Percentiles rank a stretch among this genome's conserved stretches.
Evolutionary conservation across 495 filamentous ascomycete species (phyloP).

Genomic region (Xylaria cubensis): DNA sequence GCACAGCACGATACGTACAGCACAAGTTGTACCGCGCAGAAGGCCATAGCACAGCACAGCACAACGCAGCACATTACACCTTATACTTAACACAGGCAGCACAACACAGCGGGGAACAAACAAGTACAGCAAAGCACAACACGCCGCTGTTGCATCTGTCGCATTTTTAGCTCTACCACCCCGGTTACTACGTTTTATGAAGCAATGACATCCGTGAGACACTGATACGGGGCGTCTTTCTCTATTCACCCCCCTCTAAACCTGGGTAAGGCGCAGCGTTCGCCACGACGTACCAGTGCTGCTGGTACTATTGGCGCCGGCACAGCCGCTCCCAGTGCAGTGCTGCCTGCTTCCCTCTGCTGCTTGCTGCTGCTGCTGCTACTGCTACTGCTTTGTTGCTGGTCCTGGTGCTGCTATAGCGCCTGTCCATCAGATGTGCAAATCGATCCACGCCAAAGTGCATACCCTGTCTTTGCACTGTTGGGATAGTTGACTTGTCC

Average conservation of each 20-base stretch:
- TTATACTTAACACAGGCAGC: slow-evolving; percentile 27
- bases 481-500: slow-evolving; percentile 42
- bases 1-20: slow-evolving; percentile 24
- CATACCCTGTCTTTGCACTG: slow-evolving; percentile 41
- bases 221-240: slow-evolving; percentile 44
- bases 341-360: slow-evolving; percentile 25
- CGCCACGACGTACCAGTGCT: slow-evolving; percentile 28
- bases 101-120: slow-evolving; percentile 36
- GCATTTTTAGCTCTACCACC: slow-evolving; percentile 32
- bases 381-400: neutral
- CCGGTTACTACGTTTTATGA: slow-evolving; percentile 37
- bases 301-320: slow-evolving; percentile 15
- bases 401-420: slow-evolving; percentile 29
- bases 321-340: slow-evolving; percentile 7
- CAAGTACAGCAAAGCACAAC: slow-evolving; percentile 19
- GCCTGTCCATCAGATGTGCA: slow-evolving; percentile 34
- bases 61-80: slow-evolving; percentile 25
- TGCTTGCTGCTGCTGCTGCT: slow-evolving; percentile 28
- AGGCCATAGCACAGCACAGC: slow-evolving; percentile 29
- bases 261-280: slow-evolving; percentile 40
- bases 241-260: slow-evolving; percentile 42
- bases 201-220: slow-evolving; percentile 44
- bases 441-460: slow-evolving; percentile 37
- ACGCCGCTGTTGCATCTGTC: slow-evolving; percentile 29
- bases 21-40: slow-evolving; percentile 18